These are phyloP conservation scores for Parafenestella ontariensis DNA, from an alignment of 2,329 filamentous ascomycete species.

Conservation along the genomic window DNA sequence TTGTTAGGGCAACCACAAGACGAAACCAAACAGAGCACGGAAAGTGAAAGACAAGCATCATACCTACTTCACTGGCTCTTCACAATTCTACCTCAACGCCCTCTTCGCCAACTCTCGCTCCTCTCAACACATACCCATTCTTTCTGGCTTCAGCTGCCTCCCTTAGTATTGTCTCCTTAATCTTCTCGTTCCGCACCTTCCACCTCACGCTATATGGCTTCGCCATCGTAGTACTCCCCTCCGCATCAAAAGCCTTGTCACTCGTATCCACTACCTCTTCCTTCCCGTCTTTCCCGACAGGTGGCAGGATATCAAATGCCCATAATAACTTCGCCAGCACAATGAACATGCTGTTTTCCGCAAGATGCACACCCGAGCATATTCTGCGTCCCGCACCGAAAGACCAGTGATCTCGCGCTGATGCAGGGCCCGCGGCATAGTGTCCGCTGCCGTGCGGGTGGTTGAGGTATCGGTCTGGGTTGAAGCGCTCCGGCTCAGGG, in stretches of 20 bases:
- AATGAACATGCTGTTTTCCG: conserved; percentile 53
- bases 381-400: conserved; percentile 55
- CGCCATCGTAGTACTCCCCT: conserved; percentile 40
- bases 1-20: background rate
- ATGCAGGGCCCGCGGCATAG: conserved; percentile 44
- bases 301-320: conserved; percentile 55
- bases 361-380: conserved; percentile 53
- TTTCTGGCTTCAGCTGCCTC: conserved; percentile 37
- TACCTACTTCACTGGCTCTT: background rate
- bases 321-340: conserved; percentile 56
- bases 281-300: conserved; percentile 43
- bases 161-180: conserved; percentile 24
- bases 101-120: conserved; percentile 37
- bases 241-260: conserved; percentile 43
- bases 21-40: background rate
- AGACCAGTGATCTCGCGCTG: conserved; percentile 42
- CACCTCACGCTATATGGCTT: conserved; percentile 42
- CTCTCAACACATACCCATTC: conserved; percentile 43
- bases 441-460: conserved; percentile 36
- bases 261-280: conserved; percentile 46
- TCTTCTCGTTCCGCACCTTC: conserved; percentile 30
- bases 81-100: conserved; percentile 25
- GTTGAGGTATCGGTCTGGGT: conserved; percentile 54
- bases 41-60: background rate
- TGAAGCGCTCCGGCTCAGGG: conserved; percentile 48